Evolutionary conservation across 2,329 filamentous ascomycete genomes (phyloP).

Genomic region (Fusarium cicatricum): DNA sequence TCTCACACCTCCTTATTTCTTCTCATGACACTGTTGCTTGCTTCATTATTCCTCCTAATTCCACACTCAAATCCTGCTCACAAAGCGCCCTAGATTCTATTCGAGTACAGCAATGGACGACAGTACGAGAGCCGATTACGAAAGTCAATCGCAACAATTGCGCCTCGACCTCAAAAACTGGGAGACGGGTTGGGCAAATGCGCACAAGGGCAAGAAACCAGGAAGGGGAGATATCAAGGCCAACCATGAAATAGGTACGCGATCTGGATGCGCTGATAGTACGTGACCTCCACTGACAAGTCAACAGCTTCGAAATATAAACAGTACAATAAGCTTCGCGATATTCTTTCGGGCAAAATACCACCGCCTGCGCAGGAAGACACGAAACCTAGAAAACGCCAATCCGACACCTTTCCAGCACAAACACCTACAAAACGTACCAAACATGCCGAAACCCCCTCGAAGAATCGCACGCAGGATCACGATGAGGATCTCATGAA

Average conservation of each 20-base stretch:
- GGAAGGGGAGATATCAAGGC: slow-evolving; percentile 78
- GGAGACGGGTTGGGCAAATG: slow-evolving; percentile 72
- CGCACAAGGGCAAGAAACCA: slow-evolving; percentile 73
- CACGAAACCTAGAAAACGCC: slow-evolving; percentile 52
- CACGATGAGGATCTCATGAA: slow-evolving; percentile 56
- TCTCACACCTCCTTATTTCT: slow-evolving; percentile 9
- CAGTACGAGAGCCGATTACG: slow-evolving; percentile 53
- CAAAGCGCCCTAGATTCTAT: not conserved
- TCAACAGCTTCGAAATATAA: slow-evolving; percentile 75
- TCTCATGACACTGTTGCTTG: slow-evolving; percentile 7
- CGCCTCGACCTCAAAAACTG: slow-evolving; percentile 76
- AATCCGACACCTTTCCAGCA: slow-evolving; percentile 45
- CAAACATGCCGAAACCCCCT: slow-evolving; percentile 58
- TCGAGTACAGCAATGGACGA: slow-evolving; percentile 55
- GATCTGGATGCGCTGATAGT: not conserved
- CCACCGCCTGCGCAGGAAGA: slow-evolving; percentile 51
- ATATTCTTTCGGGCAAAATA: slow-evolving; percentile 64
- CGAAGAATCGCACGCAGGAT: slow-evolving; percentile 45
- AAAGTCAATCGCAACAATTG: slow-evolving; percentile 62
- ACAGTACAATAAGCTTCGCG: slow-evolving; percentile 73
- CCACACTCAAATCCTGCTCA: not conserved
- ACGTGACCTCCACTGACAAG: not conserved
- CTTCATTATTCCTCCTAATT: not conserved
- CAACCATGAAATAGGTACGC: slow-evolving; percentile 73
- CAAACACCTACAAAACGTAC: slow-evolving; percentile 62